phyloP scores from a whole-genome alignment of 2,329 filamentous ascomycete genomes.

The Botrytis porri region DNA sequence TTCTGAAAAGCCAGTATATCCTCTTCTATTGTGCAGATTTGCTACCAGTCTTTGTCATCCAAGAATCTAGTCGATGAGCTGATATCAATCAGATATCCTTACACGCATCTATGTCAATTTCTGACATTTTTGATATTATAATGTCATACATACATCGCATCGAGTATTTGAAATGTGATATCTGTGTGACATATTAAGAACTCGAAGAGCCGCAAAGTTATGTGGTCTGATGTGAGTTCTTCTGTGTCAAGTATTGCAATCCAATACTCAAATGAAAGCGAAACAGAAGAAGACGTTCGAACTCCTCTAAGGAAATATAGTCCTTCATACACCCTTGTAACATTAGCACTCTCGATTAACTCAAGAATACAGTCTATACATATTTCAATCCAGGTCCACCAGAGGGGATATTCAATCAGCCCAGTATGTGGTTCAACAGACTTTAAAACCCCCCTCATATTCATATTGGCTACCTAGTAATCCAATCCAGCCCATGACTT shows the following conservation, averaged over 20 bases:
- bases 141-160: too few species aligned
- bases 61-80: not conserved
- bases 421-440: rapidly evolving
- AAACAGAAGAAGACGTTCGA: not conserved
- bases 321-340: too few species aligned
- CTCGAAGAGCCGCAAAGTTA: rapidly evolving
- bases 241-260: not conserved
- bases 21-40: not conserved
- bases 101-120: not conserved
- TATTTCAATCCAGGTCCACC: rapidly evolving
- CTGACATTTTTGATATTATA: too few species aligned
- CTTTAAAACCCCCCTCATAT: not conserved
- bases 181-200: rapidly evolving
- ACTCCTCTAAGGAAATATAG: too few species aligned
- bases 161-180: too few species aligned
- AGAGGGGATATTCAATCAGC: too few species aligned
- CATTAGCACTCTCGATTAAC: too few species aligned
- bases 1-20: rapidly evolving
- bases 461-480: not conserved
- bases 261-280: not conserved
- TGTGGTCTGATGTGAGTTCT: too few species aligned
- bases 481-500: not conserved
- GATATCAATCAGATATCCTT: not conserved
- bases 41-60: not conserved
- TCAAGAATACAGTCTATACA: rapidly evolving